Base-by-base conservation (phyloP, 163 green algal species). In the Scenedesmus sp. region DNA sequence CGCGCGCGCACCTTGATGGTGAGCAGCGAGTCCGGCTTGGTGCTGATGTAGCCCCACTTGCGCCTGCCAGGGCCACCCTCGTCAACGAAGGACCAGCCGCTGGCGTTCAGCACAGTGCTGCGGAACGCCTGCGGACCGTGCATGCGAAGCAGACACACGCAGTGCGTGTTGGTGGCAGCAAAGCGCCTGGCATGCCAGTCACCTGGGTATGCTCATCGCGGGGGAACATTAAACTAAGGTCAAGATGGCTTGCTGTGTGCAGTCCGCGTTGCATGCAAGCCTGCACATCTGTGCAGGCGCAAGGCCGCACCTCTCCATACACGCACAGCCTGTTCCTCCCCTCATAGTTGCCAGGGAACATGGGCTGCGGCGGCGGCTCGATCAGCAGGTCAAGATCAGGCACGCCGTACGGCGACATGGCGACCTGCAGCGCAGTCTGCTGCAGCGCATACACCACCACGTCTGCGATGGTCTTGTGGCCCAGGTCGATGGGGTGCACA, bases 31-130 rank as follows among this genome's bases (percentile, higher is more conserved):
- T 49, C 85, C 0, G 88, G 88, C 46, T 42, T 84, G 24, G 37
- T 92, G 42, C 42, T 80, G 40, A 92, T 88, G 40, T 80, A 88
- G 18, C 88, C 88, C 88, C 88, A 92, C 61, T 92, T 92, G 30
- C 61, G 79, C 61, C 88, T 92, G n/a, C 73, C 59, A 5, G 59
- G 42, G 18, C n/a, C n/a, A 2, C 88, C 88, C 88, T 92, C 88
- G 65, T 92, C 73, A 43, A 92, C 24, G 12, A 88, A 88, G 5
- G 46, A 37, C 79, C 79, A 92, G n/a, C 88, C 88, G 22, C 7
- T 83, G 42, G 59, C 26, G 16, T 59, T 51, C 5, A 51, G 40
- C 59, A 92, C 88, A 3, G 56, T 37, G 16, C 37, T 40, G 2
- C n/a, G n/a, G 40, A 92, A 92, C 0, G 85, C 85, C 46, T 82